Percentiles rank a stretch among this genome's conserved stretches.
These are phyloP conservation scores for Grigorovia transvaalensis DNA, from an alignment of 805 yeast species.

Conservation along the genomic window DNA sequence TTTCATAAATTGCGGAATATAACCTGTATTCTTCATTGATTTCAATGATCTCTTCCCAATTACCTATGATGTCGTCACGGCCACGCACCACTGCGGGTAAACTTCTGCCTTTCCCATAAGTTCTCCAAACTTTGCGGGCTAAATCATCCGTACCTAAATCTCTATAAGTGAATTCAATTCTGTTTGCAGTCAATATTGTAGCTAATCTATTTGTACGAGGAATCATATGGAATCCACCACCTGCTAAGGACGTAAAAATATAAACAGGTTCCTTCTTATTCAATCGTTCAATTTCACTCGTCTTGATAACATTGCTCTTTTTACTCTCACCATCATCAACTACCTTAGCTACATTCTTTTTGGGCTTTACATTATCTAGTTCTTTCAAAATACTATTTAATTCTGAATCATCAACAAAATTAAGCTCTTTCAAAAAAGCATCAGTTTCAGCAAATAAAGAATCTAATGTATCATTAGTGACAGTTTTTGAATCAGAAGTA, in stretches of 20 bases:
- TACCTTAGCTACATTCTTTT: background rate
- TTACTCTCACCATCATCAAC: background rate
- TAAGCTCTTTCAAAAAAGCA: constrained; percentile 21
- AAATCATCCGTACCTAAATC: constrained; percentile 83
- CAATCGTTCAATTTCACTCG: constrained; percentile 12
- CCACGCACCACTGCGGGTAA: constrained; percentile 83
- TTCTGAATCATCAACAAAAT: constrained; percentile 17
- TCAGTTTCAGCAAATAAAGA: constrained; percentile 25
- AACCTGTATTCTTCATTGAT: constrained; percentile 73
- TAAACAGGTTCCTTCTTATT: constrained; percentile 52
- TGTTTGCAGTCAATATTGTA: constrained; percentile 67
- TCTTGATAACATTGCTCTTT: constrained; percentile 4
- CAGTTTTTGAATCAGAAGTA: background rate
- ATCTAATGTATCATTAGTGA: constrained; percentile 3
- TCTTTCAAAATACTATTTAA: constrained; percentile 9
- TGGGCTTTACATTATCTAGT: background rate
- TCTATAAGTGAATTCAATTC: constrained; percentile 52
- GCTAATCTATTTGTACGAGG: constrained; percentile 66
- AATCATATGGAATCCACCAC: constrained; percentile 70
- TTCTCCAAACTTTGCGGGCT: constrained; percentile 76
- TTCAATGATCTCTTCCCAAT: constrained; percentile 76
- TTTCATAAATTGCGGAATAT: constrained; percentile 53
- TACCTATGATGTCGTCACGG: constrained; percentile 71
- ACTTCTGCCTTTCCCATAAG: constrained; percentile 58
- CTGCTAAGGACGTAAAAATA: constrained; percentile 77